Percentiles rank a stretch among this genome's conserved stretches.
These are phyloP conservation scores for Emergomyces orientalis DNA, from an alignment of 2,329 filamentous ascomycete species.

Conservation along the genomic window DNA sequence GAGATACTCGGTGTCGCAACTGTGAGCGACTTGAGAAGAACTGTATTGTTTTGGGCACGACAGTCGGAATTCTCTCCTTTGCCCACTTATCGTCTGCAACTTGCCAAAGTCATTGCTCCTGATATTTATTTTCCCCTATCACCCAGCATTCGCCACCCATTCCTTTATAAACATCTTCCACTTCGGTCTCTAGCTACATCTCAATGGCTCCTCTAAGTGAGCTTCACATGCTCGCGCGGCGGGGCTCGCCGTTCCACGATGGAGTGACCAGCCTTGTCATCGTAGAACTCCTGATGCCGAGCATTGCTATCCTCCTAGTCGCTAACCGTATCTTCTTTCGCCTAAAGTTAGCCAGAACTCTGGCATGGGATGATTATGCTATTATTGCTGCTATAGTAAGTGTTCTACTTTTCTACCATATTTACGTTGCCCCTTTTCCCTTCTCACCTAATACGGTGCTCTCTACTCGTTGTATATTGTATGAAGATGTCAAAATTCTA, in stretches of 20 bases:
- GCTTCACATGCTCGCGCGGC: background rate
- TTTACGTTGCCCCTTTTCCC: conserved; percentile 1
- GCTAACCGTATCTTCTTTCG: conserved; percentile 22
- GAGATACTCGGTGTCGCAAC: background rate
- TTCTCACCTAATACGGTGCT: background rate
- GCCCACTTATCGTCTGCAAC: background rate
- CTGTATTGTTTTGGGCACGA: too few relatives aligned
- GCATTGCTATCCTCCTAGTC: conserved; percentile 19
- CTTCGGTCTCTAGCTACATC: background rate
- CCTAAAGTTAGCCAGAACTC: conserved; percentile 15
- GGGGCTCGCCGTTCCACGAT: conserved; percentile 15
- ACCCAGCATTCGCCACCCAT: background rate
- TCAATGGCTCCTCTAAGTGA: conserved; percentile 7
- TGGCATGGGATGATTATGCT: conserved; percentile 23
- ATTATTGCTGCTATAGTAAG: conserved; percentile 24
- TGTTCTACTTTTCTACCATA: background rate
- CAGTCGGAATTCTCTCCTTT: background rate
- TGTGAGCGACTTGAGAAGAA: background rate
- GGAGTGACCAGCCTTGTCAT: conserved; percentile 18
- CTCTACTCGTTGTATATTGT: background rate
- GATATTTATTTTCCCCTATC: too few relatives aligned
- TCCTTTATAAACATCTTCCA: too few relatives aligned
- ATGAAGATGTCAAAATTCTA: background rate
- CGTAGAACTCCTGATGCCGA: conserved; percentile 20
- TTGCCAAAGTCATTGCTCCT: background rate